Percentiles rank a stretch among this genome's conserved stretches.
These are phyloP conservation scores for Lodderomyces orthopsilosis DNA, from an alignment of 1,139 yeast species.

Conservation along the genomic window DNA sequence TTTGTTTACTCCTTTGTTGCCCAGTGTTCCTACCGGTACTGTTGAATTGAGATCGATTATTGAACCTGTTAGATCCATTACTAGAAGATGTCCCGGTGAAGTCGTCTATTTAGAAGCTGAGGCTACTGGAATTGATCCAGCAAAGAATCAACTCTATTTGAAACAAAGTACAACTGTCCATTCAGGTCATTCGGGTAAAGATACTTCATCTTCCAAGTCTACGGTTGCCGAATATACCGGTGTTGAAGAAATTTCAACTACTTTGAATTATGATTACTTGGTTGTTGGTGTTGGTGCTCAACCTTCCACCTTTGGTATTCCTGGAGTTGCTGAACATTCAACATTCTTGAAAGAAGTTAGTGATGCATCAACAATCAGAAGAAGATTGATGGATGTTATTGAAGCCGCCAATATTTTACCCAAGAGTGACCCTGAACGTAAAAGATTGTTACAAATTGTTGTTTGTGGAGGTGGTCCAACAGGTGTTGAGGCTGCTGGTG, in stretches of 20 bases:
- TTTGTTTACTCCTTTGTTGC: conserved; percentile 88
- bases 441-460: conserved; percentile 75
- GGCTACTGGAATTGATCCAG: conserved; percentile 79
- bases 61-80: conserved; percentile 77
- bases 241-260: conserved; percentile 45
- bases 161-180: conserved; percentile 52
- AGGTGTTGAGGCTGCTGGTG: conserved; percentile 96
- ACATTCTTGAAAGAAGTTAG: conserved; percentile 82
- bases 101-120: conserved; percentile 89
- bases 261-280: conserved; percentile 68
- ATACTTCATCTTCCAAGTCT: conserved; percentile 51
- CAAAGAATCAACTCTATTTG: conserved; percentile 44
- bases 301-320: conserved; percentile 89
- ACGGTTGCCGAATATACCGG: conserved; percentile 39
- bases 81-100: conserved; percentile 67
- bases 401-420: conserved; percentile 82
- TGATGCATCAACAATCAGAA: conserved; percentile 76
- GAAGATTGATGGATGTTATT: conserved; percentile 72
- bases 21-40: conserved; percentile 92
- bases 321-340: conserved; percentile 88
- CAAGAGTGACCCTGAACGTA: conserved; percentile 71
- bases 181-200: conserved; percentile 54
- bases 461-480: conserved; percentile 98
- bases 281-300: conserved; percentile 92
- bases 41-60: conserved; percentile 86